Evolutionary conservation across 2,329 filamentous ascomycete species (phyloP), one percentile per base, ranked within the genome.

Genomic region (Pseudovirgaria hyperparasitica): DNA sequence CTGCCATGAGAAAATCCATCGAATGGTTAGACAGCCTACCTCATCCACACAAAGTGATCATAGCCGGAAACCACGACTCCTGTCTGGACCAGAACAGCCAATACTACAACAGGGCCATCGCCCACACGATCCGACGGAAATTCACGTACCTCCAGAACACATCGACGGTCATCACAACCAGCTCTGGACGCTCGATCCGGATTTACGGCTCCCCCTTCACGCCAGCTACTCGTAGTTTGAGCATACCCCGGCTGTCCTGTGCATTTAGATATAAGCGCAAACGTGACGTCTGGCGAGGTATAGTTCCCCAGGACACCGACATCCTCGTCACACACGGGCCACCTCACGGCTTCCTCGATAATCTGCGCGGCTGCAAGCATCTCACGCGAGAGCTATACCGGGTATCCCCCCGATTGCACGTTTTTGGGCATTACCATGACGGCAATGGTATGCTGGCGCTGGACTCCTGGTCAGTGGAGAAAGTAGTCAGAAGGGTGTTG

Each of bases 11-110:
- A 57, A 58, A 57, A 6, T 75, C 85, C 41, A 60, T 93, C 18
- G 69, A 87, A 57, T 93, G 82, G 82, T 62, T 93, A 7, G 67
- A 64, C 27, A 59, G 60, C 4, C 66, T 84, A 6, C 78, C 80
- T 0, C 82, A 92, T 44, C 51, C 55, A 16, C 64, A 87, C 52
- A 93, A 92, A 53, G 62, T 93, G 16, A 65, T 84, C 20, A 71
- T 93, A 18, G 73, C 73, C 10, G 86, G 86, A 1, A 93, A 93
- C 46, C 86, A 93, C 50, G 86, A 93, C 46, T 73, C 70, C 45
- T 86, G 70, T 60, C 78, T 90, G 37, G 84, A 90, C 49, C 57
- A 66, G 14, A 58, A 59, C 16, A n/a, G n/a, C n/a, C n/a, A n/a
- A n/a, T n/a, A n/a, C n/a, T n/a, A n/a, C n/a, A n/a, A n/a, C n/a